Evolutionary conservation across 176 grass and related monocot genomes (phyloP).

Genomic region (Alloteropsis semialata): DNA sequence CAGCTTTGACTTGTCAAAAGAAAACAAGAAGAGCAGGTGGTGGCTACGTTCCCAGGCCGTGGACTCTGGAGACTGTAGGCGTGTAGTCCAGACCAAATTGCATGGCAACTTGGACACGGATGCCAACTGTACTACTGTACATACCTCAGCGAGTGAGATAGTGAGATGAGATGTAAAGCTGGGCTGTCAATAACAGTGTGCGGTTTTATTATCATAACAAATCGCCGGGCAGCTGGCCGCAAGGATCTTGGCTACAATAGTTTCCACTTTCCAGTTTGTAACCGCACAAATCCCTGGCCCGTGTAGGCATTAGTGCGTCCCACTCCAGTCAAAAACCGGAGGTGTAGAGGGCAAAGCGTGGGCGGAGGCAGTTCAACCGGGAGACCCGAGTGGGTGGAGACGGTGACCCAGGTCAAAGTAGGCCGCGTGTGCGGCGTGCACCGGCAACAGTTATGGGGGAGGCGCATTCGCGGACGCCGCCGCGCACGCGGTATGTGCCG

Average conservation of each 20-base stretch:
- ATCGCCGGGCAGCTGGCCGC: no score
- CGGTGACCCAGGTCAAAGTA: neutral
- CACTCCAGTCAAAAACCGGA: neutral
- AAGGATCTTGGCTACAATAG: no score
- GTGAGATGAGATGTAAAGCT: no score
- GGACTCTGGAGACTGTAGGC: neutral
- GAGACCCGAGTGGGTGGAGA: neutral
- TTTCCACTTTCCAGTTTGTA: no score
- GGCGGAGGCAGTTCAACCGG: neutral
- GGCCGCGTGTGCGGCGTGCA: neutral
- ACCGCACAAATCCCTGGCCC: no score
- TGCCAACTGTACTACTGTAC: neutral
- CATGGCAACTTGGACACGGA: neutral
- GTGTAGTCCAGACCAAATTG: neutral
- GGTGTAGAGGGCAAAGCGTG: neutral
- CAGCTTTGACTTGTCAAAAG: constrained; percentile 20
- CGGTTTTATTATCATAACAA: no score
- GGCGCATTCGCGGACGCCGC: neutral
- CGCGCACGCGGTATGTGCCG: neutral
- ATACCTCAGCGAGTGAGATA: no score
- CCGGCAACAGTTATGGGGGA: neutral
- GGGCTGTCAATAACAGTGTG: no score
- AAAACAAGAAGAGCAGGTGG: neutral
- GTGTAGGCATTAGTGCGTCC: no score
- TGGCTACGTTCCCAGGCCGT: neutral